Conservation (phyloP, 345 rosid species). For the Carallia brachiata region DNA sequence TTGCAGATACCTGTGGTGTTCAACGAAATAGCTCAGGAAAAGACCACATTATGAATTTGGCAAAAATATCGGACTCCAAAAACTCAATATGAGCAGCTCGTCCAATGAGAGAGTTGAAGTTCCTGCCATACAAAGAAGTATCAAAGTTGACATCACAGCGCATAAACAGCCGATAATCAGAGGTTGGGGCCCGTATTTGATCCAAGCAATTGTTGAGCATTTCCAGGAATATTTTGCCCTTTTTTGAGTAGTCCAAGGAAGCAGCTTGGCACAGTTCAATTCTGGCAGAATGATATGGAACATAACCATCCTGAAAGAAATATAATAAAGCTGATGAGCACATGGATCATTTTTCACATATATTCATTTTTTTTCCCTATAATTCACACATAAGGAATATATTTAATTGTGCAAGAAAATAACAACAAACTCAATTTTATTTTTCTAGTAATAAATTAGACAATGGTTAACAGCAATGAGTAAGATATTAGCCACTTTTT, state of each 20-base stretch:
- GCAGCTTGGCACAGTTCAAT: conserved; percentile 84
- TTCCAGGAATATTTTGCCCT: conserved; percentile 73
- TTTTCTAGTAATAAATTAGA: no score
- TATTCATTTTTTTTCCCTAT: conserved; percentile 2
- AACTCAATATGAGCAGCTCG: conserved; percentile 97
- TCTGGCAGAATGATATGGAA: conserved; percentile 96
- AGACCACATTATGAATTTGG: conserved; percentile 94
- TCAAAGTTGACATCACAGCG: conserved; percentile 93
- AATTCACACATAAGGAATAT: neutral
- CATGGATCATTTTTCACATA: neutral
- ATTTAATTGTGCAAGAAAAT: neutral
- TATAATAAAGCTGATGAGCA: neutral
- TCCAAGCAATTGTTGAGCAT: conserved; percentile 93
- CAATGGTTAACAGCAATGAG: no score
- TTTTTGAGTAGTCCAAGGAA: conserved; percentile 72
- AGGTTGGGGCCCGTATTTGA: conserved; percentile 76
- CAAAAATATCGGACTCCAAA: conserved; percentile 79
- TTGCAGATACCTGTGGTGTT: conserved; percentile 8
- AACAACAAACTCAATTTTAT: no score
- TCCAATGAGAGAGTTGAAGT: conserved; percentile 78
- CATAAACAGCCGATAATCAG: conserved; percentile 65
- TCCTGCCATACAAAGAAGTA: conserved; percentile 67
- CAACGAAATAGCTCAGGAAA: conserved; percentile 66
- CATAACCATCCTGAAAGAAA: conserved; percentile 82
- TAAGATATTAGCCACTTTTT: no score